These are phyloP conservation scores for Bipolaris sorokiniana DNA, from an alignment of 2,329 filamentous ascomycete species.

Conservation along the genomic window DNA sequence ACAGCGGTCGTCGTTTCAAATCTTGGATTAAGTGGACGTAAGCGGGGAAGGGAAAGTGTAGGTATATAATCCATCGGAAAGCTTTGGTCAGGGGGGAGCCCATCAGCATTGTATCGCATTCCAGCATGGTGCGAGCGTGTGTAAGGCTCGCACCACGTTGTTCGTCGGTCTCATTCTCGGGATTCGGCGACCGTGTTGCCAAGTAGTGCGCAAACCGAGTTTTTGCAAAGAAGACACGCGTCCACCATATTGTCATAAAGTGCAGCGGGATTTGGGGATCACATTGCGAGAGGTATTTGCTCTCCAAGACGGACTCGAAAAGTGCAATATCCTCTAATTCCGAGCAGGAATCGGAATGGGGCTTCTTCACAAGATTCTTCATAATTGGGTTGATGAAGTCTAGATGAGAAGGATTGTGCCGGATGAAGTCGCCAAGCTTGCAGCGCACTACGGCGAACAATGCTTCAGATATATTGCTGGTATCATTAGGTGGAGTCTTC, in stretches of 20 bases:
- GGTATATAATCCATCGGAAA: slow-evolving; percentile 52
- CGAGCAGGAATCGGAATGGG: slow-evolving; percentile 19
- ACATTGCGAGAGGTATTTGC: slow-evolving; percentile 47
- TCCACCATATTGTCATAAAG: slow-evolving; percentile 57
- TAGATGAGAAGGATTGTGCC: slow-evolving; percentile 52
- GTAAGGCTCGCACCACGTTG: slow-evolving; percentile 38
- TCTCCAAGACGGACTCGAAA: slow-evolving; percentile 50
- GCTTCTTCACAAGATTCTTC: slow-evolving; percentile 45
- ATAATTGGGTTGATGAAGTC: slow-evolving; percentile 55
- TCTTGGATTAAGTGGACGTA: slow-evolving; percentile 57
- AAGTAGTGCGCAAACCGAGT: slow-evolving; percentile 58
- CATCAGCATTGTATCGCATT: slow-evolving; percentile 56
- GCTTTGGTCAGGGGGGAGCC: slow-evolving; percentile 50
- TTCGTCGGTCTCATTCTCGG: slow-evolving; percentile 22
- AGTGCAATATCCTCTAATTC: slow-evolving; percentile 36
- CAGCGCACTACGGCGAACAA: slow-evolving; percentile 58
- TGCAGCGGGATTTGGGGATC: slow-evolving; percentile 38
- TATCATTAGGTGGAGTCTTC: slow-evolving; percentile 48
- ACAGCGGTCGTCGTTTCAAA: slow-evolving; percentile 48
- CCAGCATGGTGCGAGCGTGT: slow-evolving; percentile 51
- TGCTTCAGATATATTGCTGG: slow-evolving; percentile 56
- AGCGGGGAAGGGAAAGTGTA: slow-evolving; percentile 58
- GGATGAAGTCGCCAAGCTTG: slow-evolving; percentile 53
- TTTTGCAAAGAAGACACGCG: slow-evolving; percentile 57
- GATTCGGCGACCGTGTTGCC: slow-evolving; percentile 37